Evolutionary conservation across 768 basidiomycete species (phyloP).

Genomic region (Arthromyces matolae): DNA sequence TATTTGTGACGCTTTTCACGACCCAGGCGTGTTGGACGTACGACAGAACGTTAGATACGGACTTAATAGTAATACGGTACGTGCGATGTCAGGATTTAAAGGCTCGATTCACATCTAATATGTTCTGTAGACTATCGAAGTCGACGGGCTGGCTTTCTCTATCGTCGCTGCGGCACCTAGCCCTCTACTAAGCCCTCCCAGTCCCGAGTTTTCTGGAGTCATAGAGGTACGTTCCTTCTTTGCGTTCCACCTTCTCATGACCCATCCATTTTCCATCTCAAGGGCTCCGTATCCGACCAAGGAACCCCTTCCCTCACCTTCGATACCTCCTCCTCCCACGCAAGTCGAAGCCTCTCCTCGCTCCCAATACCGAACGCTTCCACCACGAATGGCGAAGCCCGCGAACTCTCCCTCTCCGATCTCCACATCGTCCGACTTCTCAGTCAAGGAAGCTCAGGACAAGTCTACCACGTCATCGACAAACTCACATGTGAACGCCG

Average conservation of each 20-base stretch:
- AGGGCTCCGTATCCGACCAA: too few species aligned
- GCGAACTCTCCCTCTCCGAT: not conserved
- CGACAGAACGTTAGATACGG: not conserved
- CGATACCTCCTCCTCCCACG: not conserved
- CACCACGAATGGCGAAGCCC: not conserved
- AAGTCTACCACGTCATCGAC: conserved; percentile 26
- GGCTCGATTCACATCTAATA: not conserved
- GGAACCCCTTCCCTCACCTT: not conserved
- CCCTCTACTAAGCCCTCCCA: too few species aligned
- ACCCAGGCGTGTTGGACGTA: not conserved
- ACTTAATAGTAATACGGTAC: not conserved
- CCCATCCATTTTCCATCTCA: too few species aligned
- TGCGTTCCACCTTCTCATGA: too few species aligned
- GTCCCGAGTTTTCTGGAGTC: too few species aligned
- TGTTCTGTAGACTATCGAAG: too few species aligned
- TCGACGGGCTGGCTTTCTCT: too few species aligned
- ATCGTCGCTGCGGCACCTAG: too few species aligned
- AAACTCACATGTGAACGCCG: conserved; percentile 17
- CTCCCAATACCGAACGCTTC: not conserved
- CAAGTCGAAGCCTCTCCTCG: not conserved
- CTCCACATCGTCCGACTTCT: conserved; percentile 21
- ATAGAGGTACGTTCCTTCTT: too few species aligned
- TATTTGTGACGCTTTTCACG: not conserved
- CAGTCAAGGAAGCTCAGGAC: conserved; percentile 25
- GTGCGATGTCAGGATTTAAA: not conserved